Conservation (phyloP, 1,139 yeast genomes). For the Waltiozyma sp. region DNA sequence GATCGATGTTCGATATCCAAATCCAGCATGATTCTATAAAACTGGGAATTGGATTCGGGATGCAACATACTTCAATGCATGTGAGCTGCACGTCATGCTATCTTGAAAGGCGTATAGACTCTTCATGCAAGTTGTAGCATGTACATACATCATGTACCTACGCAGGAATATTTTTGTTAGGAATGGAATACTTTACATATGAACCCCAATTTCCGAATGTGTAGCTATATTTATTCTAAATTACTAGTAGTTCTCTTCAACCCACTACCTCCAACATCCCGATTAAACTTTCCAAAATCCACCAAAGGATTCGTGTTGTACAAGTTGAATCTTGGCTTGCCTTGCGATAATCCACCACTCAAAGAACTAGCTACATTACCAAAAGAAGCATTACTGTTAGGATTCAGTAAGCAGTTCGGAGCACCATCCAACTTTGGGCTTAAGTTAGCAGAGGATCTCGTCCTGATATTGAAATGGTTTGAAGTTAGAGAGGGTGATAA, state of each 20-base stretch:
- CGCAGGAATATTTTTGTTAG: too few relatives aligned
- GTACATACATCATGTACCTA: too few relatives aligned
- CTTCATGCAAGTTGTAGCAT: too few relatives aligned
- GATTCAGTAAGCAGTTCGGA: not conserved
- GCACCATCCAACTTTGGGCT: not conserved
- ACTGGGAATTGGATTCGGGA: too few relatives aligned
- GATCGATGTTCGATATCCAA: too few relatives aligned
- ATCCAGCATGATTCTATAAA: too few relatives aligned
- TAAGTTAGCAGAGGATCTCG: conserved; percentile 15
- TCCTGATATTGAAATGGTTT: conserved; percentile 12
- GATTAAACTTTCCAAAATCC: not conserved
- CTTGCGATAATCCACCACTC: not conserved
- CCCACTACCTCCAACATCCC: not conserved
- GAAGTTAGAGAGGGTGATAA: conserved; percentile 13
- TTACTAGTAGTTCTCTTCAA: not conserved
- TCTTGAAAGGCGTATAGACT: too few relatives aligned
- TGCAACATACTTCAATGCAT: too few relatives aligned
- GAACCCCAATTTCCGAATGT: too few relatives aligned
- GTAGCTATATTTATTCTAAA: not conserved
- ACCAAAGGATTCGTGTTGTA: not conserved
- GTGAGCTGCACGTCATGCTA: too few relatives aligned
- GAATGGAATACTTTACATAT: too few relatives aligned
- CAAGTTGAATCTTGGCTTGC: not conserved
- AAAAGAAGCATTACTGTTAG: not conserved
- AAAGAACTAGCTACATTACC: not conserved